Base-by-base conservation (phyloP, 345 rosid species). In the Xanthoceras sorbifolium region DNA sequence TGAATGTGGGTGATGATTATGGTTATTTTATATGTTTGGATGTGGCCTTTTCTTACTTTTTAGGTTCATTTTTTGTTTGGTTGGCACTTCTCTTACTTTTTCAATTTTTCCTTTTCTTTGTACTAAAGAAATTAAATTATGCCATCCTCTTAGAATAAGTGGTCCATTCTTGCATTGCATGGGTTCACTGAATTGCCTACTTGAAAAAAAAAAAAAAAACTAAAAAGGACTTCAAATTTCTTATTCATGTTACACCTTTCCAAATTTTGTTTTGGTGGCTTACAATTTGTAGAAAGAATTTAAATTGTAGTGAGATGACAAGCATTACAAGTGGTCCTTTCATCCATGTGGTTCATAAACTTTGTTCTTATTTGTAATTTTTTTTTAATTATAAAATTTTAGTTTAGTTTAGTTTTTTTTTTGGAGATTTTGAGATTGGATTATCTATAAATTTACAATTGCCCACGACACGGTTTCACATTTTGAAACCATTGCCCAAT, bases 81-180 rank as follows among this genome's bases (percentile, higher is more conserved):
- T 6, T 31, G 15, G 22, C 29, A 22, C 4, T 28, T 70, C 20
- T 29, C 9, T 50, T 17, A 6, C 20, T 31, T 52, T 4, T 31
- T 2, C 31, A 71, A 38, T 0, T 46, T 46, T 46, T 31, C 8
- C 7, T 59, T 34, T 3, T 59, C 1, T 25, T 14, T 18, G 36
- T 18, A 5, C 1, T 28, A 31, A 52, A 52, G 23, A 42, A 9
- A 20, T 9, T 60, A 40, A 28, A 40, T 42, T 26, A 73, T 18
- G 68, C 11, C 12, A 14, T 68, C n/a, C 66, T 61, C 42, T 26
- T 26, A 40, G 57, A 60, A 11, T 20, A 62, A 42, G 68, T 18
- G 76, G 76, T 60, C 76, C 42, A 59, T 44, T 28, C 20, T 9
- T 36, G 65, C 38, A 18, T 9, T 36, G 65, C 38, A 18, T 34